These are phyloP conservation scores for Punica granatum DNA, from an alignment of 345 rosid species.

Conservation along the genomic window DNA sequence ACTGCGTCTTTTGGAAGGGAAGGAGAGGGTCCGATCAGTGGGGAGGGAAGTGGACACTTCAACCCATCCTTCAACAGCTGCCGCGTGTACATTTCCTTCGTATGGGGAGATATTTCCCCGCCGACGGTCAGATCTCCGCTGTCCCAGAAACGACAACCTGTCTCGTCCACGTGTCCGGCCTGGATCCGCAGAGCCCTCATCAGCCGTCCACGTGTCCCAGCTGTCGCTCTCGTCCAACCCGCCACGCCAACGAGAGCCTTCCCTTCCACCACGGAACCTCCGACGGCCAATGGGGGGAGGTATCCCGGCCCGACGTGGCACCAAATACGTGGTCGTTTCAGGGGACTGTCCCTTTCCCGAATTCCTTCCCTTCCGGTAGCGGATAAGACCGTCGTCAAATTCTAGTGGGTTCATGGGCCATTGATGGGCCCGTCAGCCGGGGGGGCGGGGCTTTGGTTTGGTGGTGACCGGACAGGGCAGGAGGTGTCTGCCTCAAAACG, in stretches of 20 bases:
- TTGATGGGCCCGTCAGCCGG: neutral
- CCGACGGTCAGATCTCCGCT: neutral
- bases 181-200: neutral
- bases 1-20: too few relatives aligned
- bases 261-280: slow-evolving; percentile 1
- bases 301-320: neutral
- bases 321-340: neutral
- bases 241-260: neutral
- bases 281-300: neutral
- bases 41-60: neutral
- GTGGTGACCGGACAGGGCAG: neutral
- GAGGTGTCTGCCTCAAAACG: neutral
- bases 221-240: neutral
- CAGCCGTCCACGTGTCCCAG: neutral
- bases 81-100: neutral
- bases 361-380: neutral
- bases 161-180: neutral
- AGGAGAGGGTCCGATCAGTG: too few relatives aligned
- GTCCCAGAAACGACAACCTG: neutral
- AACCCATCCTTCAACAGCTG: neutral
- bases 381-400: neutral
- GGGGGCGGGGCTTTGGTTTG: too few relatives aligned
- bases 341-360: neutral
- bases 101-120: neutral
- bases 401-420: too few relatives aligned